Conservation (phyloP, 2,329 filamentous ascomycete species). For the Aspergillus udagawae region DNA sequence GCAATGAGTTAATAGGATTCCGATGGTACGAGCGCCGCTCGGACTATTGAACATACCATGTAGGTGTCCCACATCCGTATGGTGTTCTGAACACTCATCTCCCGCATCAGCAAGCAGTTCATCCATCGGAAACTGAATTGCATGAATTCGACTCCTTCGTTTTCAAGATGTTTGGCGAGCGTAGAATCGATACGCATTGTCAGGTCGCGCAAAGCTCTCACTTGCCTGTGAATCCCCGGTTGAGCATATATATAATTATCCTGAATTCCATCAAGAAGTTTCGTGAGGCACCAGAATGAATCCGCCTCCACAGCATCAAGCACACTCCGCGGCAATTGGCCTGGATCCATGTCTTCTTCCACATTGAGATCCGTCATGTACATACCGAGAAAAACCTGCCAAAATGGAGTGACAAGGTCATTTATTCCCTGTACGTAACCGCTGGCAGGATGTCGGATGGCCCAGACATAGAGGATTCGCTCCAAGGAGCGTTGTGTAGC, state of each 20-base stretch:
- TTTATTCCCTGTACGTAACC: constrained; percentile 99
- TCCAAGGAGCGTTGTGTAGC: constrained; percentile 92
- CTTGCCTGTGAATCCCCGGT: constrained; percentile 92
- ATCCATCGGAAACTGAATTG: constrained; percentile 99
- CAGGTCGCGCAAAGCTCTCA: constrained; percentile 80
- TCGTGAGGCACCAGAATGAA: constrained; percentile 97
- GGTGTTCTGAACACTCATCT: constrained; percentile 93
- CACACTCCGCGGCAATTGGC: constrained; percentile 83
- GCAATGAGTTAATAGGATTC: constrained; percentile 14
- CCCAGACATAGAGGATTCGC: constrained; percentile 95
- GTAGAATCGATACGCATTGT: constrained; percentile 82
- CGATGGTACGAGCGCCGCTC: neutral
- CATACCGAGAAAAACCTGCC: constrained; percentile 90
- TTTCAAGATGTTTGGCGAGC: constrained; percentile 82
- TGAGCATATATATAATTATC: constrained; percentile 99
- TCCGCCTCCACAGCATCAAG: constrained; percentile 96
- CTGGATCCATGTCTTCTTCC: constrained; percentile 92
- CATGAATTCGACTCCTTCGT: constrained; percentile 93
- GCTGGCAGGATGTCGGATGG: constrained; percentile 92
- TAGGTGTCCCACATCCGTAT: constrained; percentile 99
- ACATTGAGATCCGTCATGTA: constrained; percentile 95
- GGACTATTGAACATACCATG: constrained; percentile 56
- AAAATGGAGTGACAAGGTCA: constrained; percentile 94
- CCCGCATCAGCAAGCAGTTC: constrained; percentile 97
- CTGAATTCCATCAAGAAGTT: constrained; percentile 96